Conservation (phyloP, 768 basidiomycete species). For the Lactarius deliciosus region DNA sequence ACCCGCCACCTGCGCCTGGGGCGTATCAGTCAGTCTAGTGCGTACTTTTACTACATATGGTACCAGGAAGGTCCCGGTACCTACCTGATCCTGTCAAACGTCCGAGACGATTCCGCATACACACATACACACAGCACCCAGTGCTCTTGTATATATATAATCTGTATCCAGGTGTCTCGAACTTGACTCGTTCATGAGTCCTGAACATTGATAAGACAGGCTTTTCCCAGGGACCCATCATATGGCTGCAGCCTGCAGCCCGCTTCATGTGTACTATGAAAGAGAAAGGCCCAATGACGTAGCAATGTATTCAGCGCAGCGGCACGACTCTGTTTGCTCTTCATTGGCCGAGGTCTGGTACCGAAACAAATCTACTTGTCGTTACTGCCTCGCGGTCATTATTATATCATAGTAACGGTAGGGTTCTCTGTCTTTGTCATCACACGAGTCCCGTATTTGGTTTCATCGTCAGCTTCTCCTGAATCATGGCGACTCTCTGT, state of each 20-base stretch:
- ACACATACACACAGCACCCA: neutral
- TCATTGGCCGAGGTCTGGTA: neutral
- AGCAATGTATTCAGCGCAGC: neutral
- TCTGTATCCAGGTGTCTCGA: neutral
- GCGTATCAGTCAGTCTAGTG: conserved; percentile 38
- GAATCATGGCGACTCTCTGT: neutral
- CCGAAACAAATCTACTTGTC: neutral
- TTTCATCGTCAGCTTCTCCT: neutral
- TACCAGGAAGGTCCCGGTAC: neutral
- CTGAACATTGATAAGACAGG: neutral
- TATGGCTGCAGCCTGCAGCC: neutral
- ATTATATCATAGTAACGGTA: neutral
- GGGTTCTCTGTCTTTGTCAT: neutral
- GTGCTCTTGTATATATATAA: neutral
- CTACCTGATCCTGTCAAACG: conserved; percentile 1
- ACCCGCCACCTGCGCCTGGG: conserved; percentile 33
- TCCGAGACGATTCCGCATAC: neutral
- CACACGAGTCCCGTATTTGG: neutral
- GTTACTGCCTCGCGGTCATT: too few species aligned
- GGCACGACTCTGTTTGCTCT: neutral
- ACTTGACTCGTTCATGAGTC: neutral
- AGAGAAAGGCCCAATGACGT: neutral
- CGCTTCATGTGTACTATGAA: neutral
- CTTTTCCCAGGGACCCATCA: neutral
- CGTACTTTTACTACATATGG: neutral